Evolutionary conservation across 129 eudicot genomes (phyloP), one percentile per base, ranked within the genome.

Genomic region (Gnaphalium uliginosum): DNA sequence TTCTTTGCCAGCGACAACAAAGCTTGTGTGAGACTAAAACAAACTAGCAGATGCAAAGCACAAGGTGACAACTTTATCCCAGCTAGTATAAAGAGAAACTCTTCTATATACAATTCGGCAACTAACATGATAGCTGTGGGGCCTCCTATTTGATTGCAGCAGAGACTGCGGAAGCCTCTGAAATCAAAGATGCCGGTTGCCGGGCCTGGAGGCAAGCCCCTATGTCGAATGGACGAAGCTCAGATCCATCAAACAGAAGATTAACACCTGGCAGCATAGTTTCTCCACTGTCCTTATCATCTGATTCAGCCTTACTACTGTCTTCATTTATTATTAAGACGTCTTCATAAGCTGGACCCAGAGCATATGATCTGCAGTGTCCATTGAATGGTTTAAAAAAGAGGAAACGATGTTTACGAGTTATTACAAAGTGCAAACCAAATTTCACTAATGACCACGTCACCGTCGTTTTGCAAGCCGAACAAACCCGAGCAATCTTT

Each of bases 131-230:
- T 66, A 84, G 43, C 69, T 56, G 27, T 71, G 50, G 64, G 41
- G 41, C 39, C 73, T 81, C 77, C 83, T 90, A 66, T 71, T 63
- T 50, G 17, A 72, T 64, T 33, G 73, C 75, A 24, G 89, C 82
- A 69, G 96, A 89, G 22, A 87, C 88, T 43, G 97, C 86, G 30
- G 96, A 87, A 51, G 99, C 99, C 82, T 91, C 97, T 8, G 99
- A 84, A 39, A 95, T 86, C 77, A 95, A 85, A 66, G 92, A 81
- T 51, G 93, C 96, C 2, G 99, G 97, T 84, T 84, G 97, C 53
- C 96, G 90, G 76, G 99, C 99, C 86, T 95, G 99, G 51, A 91
- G 86, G 81, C 99, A 91, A 81, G 97, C 97, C 61, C 94, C 96
- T 41, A 95, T 89, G 79, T 95, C 99, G 53, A 95, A 95, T 10